Evolutionary conservation across 345 rosid species (phyloP).

Genomic region (Cardamine chenopodiifolia): DNA sequence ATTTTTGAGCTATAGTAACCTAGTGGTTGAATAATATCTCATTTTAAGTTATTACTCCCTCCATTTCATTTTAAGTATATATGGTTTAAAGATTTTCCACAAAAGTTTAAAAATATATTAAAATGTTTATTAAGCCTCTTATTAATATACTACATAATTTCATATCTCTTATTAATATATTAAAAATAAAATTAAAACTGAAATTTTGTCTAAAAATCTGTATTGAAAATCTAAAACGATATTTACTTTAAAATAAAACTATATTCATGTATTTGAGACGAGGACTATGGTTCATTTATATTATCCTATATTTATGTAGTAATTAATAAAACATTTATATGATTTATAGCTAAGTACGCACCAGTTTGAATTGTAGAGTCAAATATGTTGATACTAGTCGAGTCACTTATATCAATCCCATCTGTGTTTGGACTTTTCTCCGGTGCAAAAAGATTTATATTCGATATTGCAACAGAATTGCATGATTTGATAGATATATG

Average conservation of each 20-base stretch:
- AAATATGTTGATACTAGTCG: neutral
- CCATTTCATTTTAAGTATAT: too few relatives aligned
- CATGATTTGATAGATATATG: constrained; percentile 13
- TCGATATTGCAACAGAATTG: constrained; percentile 2
- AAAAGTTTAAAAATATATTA: too few relatives aligned
- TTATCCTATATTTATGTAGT: neutral
- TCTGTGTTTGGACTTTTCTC: constrained; percentile 27
- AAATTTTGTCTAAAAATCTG: too few relatives aligned
- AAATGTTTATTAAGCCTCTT: neutral
- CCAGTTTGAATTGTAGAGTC: constrained; percentile 13
- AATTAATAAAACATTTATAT: neutral
- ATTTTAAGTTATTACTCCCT: neutral
- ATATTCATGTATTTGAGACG: too few relatives aligned
- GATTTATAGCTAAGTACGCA: neutral
- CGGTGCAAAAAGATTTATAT: constrained; percentile 10
- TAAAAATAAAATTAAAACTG: too few relatives aligned
- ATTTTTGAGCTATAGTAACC: neutral
- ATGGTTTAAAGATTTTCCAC: too few relatives aligned
- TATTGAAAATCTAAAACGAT: too few relatives aligned
- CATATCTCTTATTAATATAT: too few relatives aligned
- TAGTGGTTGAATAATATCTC: neutral
- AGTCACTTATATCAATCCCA: constrained; percentile 20
- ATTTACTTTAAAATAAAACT: too few relatives aligned
- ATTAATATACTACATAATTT: too few relatives aligned
- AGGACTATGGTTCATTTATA: neutral